Evolutionary conservation across 2,329 filamentous ascomycete genomes (phyloP).

Genomic region (Helminthosporium solani): DNA sequence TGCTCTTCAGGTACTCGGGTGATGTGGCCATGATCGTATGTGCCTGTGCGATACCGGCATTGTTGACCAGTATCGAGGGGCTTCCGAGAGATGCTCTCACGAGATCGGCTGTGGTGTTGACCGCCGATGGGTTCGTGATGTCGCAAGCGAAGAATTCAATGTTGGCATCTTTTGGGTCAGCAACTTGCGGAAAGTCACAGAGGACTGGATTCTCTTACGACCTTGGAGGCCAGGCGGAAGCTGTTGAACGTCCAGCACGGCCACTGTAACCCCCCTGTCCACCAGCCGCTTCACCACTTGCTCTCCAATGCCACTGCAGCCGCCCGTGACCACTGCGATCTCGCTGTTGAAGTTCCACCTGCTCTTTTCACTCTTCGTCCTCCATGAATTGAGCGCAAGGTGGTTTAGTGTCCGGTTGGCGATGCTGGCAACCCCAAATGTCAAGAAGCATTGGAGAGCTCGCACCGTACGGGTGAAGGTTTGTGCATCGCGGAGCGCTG

Average conservation of each 20-base stretch:
- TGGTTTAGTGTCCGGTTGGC: slow-evolving; percentile 32
- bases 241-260: slow-evolving; percentile 36
- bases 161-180: slow-evolving; percentile 21
- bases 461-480: slow-evolving; percentile 22
- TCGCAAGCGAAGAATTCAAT: slow-evolving; percentile 38
- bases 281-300: slow-evolving; percentile 30
- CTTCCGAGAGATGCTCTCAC: slow-evolving; percentile 25
- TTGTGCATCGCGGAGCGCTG: slow-evolving; percentile 25
- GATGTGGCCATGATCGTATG: slow-evolving; percentile 37
- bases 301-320: slow-evolving; percentile 40
- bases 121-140: slow-evolving; percentile 30
- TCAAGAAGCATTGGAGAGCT: slow-evolving; percentile 32
- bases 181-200: neutral
- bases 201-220: slow-evolving; percentile 23
- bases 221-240: slow-evolving; percentile 29
- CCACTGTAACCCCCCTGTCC: slow-evolving; percentile 31
- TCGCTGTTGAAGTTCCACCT: slow-evolving; percentile 37
- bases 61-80: slow-evolving; percentile 40
- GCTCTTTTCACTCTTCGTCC: slow-evolving; percentile 36
- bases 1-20: slow-evolving; percentile 32
- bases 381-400: slow-evolving; percentile 43
- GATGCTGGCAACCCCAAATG: slow-evolving; percentile 32
- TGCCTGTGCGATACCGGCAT: slow-evolving; percentile 34
- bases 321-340: slow-evolving; percentile 41
- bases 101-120: slow-evolving; percentile 25